Evolutionary conservation across 345 rosid genomes (phyloP), one percentile per base, ranked within the genome.

Genomic region (Raphanus raphanistrum): DNA sequence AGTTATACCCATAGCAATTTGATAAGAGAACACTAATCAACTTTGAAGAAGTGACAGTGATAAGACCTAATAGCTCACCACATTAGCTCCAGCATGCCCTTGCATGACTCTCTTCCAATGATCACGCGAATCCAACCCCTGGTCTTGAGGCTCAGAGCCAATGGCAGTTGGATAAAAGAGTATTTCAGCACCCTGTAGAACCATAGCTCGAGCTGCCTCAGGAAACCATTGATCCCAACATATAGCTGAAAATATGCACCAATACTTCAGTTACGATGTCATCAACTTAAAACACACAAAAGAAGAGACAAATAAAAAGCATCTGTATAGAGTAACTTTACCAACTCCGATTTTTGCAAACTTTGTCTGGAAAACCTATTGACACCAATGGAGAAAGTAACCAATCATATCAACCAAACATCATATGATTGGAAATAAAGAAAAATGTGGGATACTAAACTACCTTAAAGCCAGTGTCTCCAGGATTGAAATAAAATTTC

Each of bases 201-300:
- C 94, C 96, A 92, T 89, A 71, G 92, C 98, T 66, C 93, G 83
- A 72, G 97, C 97, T 55, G 94, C 97, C 89, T 95, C 98, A 2
- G 97, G 97, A 77, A 91, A 86, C 97, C 98, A 94, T 77, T 80
- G 83, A 74, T 86, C 99, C 99, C 98, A 92, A 80, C 98, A 92
- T 82, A 92, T 92, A 9, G 98, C 97, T 95, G 71, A 73, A 54
- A 73, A 54, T 50, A 60, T 76, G 27, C 61, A 58, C 11, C 62
- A 69, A 74, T n/a, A 62, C 26, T 8, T 50, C 13, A 45, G 63
- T 62, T 29, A 21, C 1, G 31, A 79, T 21, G 17, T 1, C 59
- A 54, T 9, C 59, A 55, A 55, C 13, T 55, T 21, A 55, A 55
- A 21, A 55, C 1, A 45, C 4, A 13, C 11, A 55, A 27, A 77